These are phyloP conservation scores for Atkinsonella hypoxylon DNA, from an alignment of 2,329 filamentous ascomycete genomes.

Conservation along the genomic window DNA sequence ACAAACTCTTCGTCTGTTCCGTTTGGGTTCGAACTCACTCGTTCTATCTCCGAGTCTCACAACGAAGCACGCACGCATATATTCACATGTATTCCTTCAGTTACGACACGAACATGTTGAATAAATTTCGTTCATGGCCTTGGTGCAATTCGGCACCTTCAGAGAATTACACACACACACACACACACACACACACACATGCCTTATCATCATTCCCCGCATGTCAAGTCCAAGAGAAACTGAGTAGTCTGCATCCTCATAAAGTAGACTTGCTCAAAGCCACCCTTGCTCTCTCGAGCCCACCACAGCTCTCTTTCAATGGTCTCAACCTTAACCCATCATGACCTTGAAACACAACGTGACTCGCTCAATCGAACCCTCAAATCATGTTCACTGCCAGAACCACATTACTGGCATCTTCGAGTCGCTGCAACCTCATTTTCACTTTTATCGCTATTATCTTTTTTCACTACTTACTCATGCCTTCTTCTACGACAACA, in stretches of 20 bases:
- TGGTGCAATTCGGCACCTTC: too few relatives aligned
- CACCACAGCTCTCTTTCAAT: not conserved
- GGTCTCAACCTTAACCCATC: not conserved
- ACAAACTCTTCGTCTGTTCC: not conserved
- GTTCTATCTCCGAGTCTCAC: too few relatives aligned
- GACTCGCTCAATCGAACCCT: too few relatives aligned
- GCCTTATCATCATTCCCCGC: not conserved
- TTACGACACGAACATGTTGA: not conserved
- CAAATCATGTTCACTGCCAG: too few relatives aligned
- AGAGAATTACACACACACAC: not conserved
- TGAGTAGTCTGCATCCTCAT: not conserved
- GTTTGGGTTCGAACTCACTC: too few relatives aligned
- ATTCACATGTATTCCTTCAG: not conserved
- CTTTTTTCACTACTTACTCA: too few relatives aligned
- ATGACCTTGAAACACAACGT: not conserved
- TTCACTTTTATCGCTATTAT: too few relatives aligned
- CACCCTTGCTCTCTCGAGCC: not conserved
- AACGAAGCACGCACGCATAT: not conserved
- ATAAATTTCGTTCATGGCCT: too few relatives aligned
- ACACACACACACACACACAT: not conserved
- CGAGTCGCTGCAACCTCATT: too few relatives aligned
- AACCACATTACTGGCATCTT: too few relatives aligned
- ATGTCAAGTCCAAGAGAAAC: not conserved
- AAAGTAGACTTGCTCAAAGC: not conserved
- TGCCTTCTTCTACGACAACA: too few relatives aligned